Percentiles rank a stretch among this genome's conserved stretches.
phyloP scores from a whole-genome alignment of 1,284 basidiomycete species.

The Ustilago nuda region DNA sequence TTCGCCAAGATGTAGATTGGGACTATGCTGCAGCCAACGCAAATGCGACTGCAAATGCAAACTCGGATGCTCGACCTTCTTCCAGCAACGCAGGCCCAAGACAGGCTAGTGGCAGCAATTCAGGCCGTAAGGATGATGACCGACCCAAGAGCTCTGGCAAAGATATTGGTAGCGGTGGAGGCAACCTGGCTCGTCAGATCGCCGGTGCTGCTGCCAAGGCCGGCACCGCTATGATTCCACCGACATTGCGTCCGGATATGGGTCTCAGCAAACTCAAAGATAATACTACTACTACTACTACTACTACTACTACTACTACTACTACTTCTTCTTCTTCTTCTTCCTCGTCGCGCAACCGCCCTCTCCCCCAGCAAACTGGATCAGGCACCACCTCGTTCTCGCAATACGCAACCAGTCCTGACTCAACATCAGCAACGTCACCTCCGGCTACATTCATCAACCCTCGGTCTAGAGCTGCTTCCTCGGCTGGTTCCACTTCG shows the following conservation, averaged over 20 bases:
- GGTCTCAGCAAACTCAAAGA: constrained; percentile 25
- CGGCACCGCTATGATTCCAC: constrained; percentile 58
- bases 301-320: no score
- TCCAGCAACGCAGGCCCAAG: constrained; percentile 4
- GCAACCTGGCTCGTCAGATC: constrained; percentile 54
- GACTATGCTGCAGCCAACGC: constrained; percentile 61
- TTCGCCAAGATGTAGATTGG: constrained; percentile 70
- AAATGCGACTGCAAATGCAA: neutral
- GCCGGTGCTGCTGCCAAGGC: constrained; percentile 58
- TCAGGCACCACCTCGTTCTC: constrained; percentile 42
- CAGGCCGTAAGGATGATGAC: constrained; percentile 21
- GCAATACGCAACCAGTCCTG: constrained; percentile 21
- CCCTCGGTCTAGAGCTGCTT: constrained; percentile 6
- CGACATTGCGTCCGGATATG: constrained; percentile 48
- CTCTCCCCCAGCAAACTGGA: constrained; percentile 36
- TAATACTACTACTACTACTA: no score
- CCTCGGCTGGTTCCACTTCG: constrained; percentile 10
- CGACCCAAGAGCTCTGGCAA: constrained; percentile 22
- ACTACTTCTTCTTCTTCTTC: no score
- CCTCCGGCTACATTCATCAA: constrained; percentile 15
- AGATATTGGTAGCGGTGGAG: constrained; percentile 12
- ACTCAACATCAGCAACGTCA: constrained; percentile 15
- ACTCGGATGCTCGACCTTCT: neutral
- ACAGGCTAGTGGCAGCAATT: constrained; percentile 7
- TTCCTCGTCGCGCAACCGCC: constrained; percentile 22